phyloP scores from a whole-genome alignment of 768 basidiomycete species.

The Auriscalpium microsporum region DNA sequence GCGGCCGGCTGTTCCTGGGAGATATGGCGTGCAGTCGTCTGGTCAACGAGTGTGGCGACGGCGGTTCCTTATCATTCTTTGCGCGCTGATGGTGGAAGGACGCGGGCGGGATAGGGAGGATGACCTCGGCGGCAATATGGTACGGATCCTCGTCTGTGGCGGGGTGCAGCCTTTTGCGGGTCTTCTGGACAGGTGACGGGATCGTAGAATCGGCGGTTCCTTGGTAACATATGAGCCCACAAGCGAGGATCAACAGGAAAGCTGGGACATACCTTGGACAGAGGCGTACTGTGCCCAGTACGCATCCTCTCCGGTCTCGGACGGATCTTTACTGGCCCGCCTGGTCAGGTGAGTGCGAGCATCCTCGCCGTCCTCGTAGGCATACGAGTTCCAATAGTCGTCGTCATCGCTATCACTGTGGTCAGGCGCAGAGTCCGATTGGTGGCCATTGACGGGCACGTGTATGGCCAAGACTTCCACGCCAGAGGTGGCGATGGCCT shows the following conservation, averaged over 20 bases:
- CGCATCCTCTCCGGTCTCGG: constrained; percentile 41
- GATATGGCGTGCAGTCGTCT: constrained; percentile 20
- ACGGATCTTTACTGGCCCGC: constrained; percentile 17
- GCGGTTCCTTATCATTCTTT: constrained; percentile 20
- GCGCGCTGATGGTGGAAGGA: constrained; percentile 9
- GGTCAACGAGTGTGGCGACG: constrained; percentile 22
- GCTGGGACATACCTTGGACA: constrained; percentile 49
- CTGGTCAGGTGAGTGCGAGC: constrained; percentile 13
- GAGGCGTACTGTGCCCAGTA: constrained; percentile 72
- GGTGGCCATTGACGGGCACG: background rate
- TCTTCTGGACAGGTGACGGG: constrained; percentile 38
- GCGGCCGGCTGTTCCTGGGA: constrained; percentile 12
- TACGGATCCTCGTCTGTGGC: background rate
- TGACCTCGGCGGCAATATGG: constrained; percentile 11
- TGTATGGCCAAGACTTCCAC: constrained; percentile 13
- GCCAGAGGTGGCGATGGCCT: constrained; percentile 24
- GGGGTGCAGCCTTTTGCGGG: constrained; percentile 21
- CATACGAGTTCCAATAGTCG: constrained; percentile 66
- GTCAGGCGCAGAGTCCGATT: background rate
- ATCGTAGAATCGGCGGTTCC: constrained; percentile 68
- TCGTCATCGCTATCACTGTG: constrained; percentile 33
- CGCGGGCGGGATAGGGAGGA: constrained; percentile 15
- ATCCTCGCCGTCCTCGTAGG: constrained; percentile 25
- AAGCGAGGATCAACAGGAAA: background rate
- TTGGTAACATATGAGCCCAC: constrained; percentile 18